phyloP scores from a whole-genome alignment of 2,329 filamentous ascomycete genomes.

The Talaromyces pinophilus region DNA sequence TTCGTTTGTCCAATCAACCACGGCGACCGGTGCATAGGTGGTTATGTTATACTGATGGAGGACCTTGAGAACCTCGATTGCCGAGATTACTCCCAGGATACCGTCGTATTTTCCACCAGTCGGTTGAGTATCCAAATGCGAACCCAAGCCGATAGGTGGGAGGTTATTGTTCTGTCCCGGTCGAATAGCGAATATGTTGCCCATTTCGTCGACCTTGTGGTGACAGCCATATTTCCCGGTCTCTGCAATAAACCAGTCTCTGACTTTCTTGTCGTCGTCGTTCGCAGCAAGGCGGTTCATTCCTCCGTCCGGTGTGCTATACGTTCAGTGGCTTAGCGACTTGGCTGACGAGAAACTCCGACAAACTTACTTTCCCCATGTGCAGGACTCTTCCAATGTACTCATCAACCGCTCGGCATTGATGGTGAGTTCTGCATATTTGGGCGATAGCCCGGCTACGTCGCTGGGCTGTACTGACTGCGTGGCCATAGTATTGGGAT shows the following conservation, averaged over 20 bases:
- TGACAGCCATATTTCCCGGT: conserved; percentile 60
- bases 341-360: neutral
- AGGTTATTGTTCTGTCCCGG: conserved; percentile 18
- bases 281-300: conserved; percentile 69
- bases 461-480: neutral
- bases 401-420: conserved; percentile 11
- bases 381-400: conserved; percentile 11
- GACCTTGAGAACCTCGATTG: conserved; percentile 69
- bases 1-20: conserved; percentile 61
- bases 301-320: conserved; percentile 41
- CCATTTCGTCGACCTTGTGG: conserved; percentile 59
- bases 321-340: neutral
- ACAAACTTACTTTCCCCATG: conserved; percentile 15
- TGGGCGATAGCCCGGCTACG: neutral
- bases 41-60: conserved; percentile 67
- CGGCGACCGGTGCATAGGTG: conserved; percentile 70
- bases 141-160: conserved; percentile 23
- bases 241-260: conserved; percentile 67
- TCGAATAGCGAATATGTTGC: conserved; percentile 25
- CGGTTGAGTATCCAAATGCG: conserved; percentile 26
- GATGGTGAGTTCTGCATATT: conserved; percentile 14
- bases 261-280: conserved; percentile 63
- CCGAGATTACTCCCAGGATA: conserved; percentile 72
- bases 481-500: neutral
- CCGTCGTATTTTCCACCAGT: conserved; percentile 51